Evolutionary conservation across 148 eudicot species (phyloP), one percentile per base, ranked within the genome.

Genomic region (Camellia lanceoleosa): DNA sequence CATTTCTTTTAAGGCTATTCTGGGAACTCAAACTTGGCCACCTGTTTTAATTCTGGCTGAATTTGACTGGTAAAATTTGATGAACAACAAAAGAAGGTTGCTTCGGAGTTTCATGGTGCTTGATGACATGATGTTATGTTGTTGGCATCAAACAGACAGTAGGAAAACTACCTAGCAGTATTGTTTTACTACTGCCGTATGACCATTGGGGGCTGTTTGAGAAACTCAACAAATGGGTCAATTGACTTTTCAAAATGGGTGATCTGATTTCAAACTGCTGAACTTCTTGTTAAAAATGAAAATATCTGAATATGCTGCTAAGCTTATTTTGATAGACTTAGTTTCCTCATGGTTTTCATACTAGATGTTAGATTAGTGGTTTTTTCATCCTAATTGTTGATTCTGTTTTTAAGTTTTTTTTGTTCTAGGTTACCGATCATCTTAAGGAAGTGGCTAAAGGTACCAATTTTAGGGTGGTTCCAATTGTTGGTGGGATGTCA

Each of bases 401-500:
- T 30, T 75, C 18, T 13, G 5, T 20, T 60, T 54, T 79, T 73
- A 19, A 49, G 58, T 47, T 19, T 3, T 74, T 71, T 65, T 61
- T 52, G 78, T 62, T 78, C 66, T 80, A 95, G 99, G 98, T 96
- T 60, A 87, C 91, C 68, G 93, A 92, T 87, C 98, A 96, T 92
- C 91, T 96, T 59, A 96, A 89, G 86, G 87, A 81, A 81, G 98
- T 87, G 59, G 91, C 97, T 9, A 88, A 73, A 67, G 89, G 83
- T 82, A 92, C 93, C 63, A 88, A 90, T 76, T 71, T 92, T 63
- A 89, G 88, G 83, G 95, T 92, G 63, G 97, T 96, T 61, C 80
- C 99, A 46, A 96, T 96, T 80, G 95, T 96, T 83, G 99, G 99
- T 68, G 99, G n/a, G 60, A 92, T 96, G 97, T 93, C 97, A 72